Percentiles rank a stretch among this genome's conserved stretches.
Evolutionary conservation across 257 asterid genomes (phyloP).

Genomic region (Prunella vulgaris): DNA sequence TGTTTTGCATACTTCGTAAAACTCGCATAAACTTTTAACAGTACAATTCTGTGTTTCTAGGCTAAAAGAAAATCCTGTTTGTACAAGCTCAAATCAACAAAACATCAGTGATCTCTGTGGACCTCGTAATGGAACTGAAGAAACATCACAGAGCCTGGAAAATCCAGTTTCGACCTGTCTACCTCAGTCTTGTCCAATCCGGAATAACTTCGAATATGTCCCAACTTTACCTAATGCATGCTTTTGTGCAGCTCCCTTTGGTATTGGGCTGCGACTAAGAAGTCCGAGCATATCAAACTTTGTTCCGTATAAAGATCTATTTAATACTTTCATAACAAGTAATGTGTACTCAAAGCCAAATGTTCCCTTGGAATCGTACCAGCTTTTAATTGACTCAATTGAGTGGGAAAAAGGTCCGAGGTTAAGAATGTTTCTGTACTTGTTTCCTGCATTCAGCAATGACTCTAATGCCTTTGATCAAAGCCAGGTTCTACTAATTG

Average conservation of each 20-base stretch:
- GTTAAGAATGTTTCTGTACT: constrained; percentile 40
- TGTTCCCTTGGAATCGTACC: constrained; percentile 19
- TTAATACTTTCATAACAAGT: constrained; percentile 23
- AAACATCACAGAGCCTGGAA: constrained; percentile 18
- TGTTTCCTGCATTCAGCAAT: constrained; percentile 32
- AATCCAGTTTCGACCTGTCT: constrained; percentile 29
- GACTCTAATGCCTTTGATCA: constrained; percentile 20
- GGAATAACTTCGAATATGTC: constrained; percentile 20
- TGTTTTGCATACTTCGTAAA: neutral
- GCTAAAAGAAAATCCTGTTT: constrained; percentile 45
- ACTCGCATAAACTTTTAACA: neutral
- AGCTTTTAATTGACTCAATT: constrained; percentile 33
- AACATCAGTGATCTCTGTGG: constrained; percentile 37
- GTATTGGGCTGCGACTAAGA: constrained; percentile 43
- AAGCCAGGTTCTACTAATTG: constrained; percentile 33
- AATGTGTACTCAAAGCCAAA: constrained; percentile 15
- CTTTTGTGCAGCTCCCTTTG: constrained; percentile 54
- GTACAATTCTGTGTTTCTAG: constrained; percentile 18
- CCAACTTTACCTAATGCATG: constrained; percentile 38
- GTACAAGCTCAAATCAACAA: constrained; percentile 31
- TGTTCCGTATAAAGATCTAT: constrained; percentile 25
- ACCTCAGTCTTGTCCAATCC: constrained; percentile 28
- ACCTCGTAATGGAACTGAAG: constrained; percentile 21
- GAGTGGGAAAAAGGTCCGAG: constrained; percentile 51
- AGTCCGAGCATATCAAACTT: constrained; percentile 49